phyloP scores from a whole-genome alignment of 345 rosid genomes.

The Eucalyptus lansdowneana region DNA sequence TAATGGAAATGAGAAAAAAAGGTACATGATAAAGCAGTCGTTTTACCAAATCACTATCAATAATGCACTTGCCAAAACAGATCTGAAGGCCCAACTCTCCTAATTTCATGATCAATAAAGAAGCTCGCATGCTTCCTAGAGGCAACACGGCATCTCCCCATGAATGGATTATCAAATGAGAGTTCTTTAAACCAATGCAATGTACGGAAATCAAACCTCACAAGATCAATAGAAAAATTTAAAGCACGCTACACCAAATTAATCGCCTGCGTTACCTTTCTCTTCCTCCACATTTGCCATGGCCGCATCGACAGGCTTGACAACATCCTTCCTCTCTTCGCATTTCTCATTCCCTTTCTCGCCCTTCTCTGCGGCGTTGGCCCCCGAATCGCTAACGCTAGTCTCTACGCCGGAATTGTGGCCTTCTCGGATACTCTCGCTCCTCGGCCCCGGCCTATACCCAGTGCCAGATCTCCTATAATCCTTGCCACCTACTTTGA shows the following conservation, averaged over 20 bases:
- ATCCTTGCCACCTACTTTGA: conserved; percentile 39
- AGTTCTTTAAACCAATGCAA: neutral
- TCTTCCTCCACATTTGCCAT: conserved; percentile 16
- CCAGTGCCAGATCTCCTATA: conserved; percentile 41
- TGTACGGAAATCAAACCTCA: neutral
- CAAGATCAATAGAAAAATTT: neutral
- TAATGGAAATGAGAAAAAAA: neutral
- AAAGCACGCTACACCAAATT: neutral
- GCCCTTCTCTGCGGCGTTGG: neutral
- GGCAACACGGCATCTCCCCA: neutral
- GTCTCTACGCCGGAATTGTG: conserved; percentile 17
- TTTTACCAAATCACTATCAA: neutral
- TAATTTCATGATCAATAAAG: neutral
- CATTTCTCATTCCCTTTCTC: neutral
- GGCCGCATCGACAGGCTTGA: conserved; percentile 21
- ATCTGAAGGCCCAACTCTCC: neutral
- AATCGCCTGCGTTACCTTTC: conserved; percentile 33
- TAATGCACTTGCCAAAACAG: neutral
- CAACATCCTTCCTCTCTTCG: conserved; percentile 18
- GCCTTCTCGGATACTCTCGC: conserved; percentile 21
- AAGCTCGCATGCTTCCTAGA: neutral
- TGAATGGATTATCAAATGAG: neutral
- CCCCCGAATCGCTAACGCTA: conserved; percentile 6
- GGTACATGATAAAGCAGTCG: neutral
- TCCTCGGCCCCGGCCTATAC: conserved; percentile 20